Percentiles rank a stretch among this genome's conserved stretches.
phyloP scores from a whole-genome alignment of 2,329 filamentous ascomycete genomes.

The Calonectria montana region DNA sequence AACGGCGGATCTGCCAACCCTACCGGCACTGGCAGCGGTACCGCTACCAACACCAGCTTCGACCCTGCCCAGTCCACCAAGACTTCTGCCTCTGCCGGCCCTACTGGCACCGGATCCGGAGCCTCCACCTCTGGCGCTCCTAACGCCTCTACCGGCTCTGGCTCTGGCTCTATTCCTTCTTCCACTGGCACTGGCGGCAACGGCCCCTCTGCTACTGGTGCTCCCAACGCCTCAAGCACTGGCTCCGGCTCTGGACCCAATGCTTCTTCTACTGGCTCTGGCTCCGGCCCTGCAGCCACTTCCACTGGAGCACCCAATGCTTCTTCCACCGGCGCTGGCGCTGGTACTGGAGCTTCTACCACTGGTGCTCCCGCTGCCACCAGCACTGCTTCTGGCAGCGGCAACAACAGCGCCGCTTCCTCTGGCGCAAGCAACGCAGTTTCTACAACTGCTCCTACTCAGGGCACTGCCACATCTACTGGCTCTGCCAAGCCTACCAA shows the following conservation, averaged over 20 bases:
- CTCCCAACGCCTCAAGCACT: neutral
- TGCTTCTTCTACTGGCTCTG: neutral
- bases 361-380: neutral
- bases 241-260: neutral
- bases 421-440: neutral
- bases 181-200: neutral
- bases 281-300: neutral
- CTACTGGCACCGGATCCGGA: neutral
- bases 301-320: neutral
- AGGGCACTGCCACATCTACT: neutral
- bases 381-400: neutral
- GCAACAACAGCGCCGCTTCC: neutral
- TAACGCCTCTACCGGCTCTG: neutral
- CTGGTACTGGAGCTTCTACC: neutral
- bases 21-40: neutral
- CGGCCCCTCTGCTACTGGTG: neutral
- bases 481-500: neutral
- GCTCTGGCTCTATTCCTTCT: neutral
- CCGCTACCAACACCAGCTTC: neutral
- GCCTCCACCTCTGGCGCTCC: neutral
- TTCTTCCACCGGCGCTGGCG: neutral
- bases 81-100: neutral
- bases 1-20: neutral
- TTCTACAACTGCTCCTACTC: neutral
- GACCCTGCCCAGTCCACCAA: neutral